A percentile compares a stretch with the other conserved stretches of the same genome.
Evolutionary conservation across 2,329 filamentous ascomycete species (phyloP).

Genomic region (Magnaporthiopsis poae): DNA sequence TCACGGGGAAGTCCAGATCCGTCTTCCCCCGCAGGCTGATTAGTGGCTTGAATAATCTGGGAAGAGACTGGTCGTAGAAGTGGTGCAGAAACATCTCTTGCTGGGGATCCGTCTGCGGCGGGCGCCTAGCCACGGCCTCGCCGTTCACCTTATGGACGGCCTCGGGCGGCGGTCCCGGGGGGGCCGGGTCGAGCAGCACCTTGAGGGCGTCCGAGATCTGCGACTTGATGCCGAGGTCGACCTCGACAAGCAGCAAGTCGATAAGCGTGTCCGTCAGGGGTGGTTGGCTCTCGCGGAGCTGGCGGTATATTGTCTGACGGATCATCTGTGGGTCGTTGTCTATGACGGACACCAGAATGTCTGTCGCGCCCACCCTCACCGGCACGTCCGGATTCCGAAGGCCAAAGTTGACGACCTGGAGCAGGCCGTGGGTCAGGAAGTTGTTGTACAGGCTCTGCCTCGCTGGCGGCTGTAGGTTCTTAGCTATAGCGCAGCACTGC

Average conservation of each 20-base stretch:
- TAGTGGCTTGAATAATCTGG: conserved; percentile 76
- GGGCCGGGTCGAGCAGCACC: conserved; percentile 70
- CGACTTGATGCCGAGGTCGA: conserved; percentile 86
- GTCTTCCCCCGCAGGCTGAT: conserved; percentile 64
- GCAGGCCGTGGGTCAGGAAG: conserved; percentile 76
- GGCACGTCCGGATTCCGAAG: conserved; percentile 74
- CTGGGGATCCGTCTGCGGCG: conserved; percentile 51
- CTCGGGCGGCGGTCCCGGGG: conserved; percentile 42
- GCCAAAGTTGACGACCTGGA: conserved; percentile 84
- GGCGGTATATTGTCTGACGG: conserved; percentile 81
- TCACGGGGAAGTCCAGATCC: conserved; percentile 63
- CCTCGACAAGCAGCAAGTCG: conserved; percentile 80
- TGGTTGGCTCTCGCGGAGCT: conserved; percentile 75
- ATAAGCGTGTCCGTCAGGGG: conserved; percentile 87
- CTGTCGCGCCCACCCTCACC: conserved; percentile 83
- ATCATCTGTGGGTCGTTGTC: conserved; percentile 95
- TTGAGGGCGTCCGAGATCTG: conserved; percentile 94
- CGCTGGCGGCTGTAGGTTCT: conserved; percentile 78
- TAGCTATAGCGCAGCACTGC: conserved; percentile 87
- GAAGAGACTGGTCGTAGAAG: conserved; percentile 82
- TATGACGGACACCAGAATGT: conserved; percentile 86
- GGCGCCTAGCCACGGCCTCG: conserved; percentile 56
- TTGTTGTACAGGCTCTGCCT: conserved; percentile 78
- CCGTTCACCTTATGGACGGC: conserved; percentile 35
- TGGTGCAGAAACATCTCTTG: conserved; percentile 76